Conservation (phyloP, 768 basidiomycete species). For the Lepiota brunneoincarnata region DNA sequence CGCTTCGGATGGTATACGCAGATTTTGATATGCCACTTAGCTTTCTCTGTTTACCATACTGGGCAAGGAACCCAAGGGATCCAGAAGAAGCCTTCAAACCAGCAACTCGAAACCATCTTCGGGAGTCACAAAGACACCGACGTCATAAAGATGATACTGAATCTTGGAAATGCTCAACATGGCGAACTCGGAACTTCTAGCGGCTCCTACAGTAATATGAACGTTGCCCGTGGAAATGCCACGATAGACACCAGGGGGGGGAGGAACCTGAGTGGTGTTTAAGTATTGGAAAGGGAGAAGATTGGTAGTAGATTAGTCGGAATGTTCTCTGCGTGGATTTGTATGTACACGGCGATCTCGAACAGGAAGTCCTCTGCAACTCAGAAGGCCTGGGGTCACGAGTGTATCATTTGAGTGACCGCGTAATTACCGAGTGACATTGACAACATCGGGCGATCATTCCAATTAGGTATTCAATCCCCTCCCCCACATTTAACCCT, state of each 20-base stretch:
- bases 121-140: slow-evolving; percentile 63
- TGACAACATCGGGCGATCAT: too few species aligned
- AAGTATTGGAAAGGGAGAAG: too few species aligned
- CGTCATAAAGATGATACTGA: slow-evolving; percentile 55
- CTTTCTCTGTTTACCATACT: slow-evolving; percentile 70
- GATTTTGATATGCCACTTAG: slow-evolving; percentile 29
- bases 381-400: neutral
- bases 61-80: slow-evolving; percentile 77
- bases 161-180: slow-evolving; percentile 59
- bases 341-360: too few species aligned
- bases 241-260: slow-evolving; percentile 38
- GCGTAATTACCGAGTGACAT: too few species aligned
- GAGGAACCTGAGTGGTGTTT: slow-evolving; percentile 6
- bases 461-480: too few species aligned
- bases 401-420: too few species aligned
- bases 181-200: slow-evolving; percentile 30
- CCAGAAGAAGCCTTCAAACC: slow-evolving; percentile 72
- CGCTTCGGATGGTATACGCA: neutral
- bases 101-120: slow-evolving; percentile 77
- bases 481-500: too few species aligned
- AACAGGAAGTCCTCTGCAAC: too few species aligned
- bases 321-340: too few species aligned
- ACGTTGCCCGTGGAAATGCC: slow-evolving; percentile 29
- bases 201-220: slow-evolving; percentile 10
- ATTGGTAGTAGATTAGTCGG: too few species aligned